phyloP scores from a whole-genome alignment of 768 basidiomycete species.

The Gloeostereum incarnatum region DNA sequence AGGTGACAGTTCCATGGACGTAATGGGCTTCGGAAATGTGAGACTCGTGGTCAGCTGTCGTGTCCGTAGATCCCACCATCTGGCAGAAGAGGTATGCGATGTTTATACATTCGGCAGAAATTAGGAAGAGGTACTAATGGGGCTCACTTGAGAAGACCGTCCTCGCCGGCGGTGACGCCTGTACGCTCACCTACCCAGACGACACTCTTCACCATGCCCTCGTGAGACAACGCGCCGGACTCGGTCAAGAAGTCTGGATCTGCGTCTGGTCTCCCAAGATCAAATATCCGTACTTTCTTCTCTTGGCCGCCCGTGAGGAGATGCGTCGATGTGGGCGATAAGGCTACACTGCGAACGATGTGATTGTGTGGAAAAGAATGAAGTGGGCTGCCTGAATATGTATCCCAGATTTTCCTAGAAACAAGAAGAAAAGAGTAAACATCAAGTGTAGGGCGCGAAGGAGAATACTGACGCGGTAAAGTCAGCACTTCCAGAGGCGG shows the following conservation, averaged over 20 bases:
- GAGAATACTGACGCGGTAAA: conserved; percentile 78
- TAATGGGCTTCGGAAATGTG: conserved; percentile 71
- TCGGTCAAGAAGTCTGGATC: conserved; percentile 76
- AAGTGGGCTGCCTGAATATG: conserved; percentile 75
- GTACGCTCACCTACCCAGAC: conserved; percentile 88
- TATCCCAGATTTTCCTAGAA: conserved; percentile 90
- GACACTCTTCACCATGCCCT: conserved; percentile 87
- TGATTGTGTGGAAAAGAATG: conserved; percentile 98
- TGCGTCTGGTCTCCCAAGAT: conserved; percentile 78
- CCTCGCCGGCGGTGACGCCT: conserved; percentile 87
- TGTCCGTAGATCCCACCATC: conserved; percentile 96
- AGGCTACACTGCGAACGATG: conserved; percentile 92
- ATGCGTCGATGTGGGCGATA: conserved; percentile 61
- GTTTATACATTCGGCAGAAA: conserved; percentile 8
- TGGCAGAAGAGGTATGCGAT: conserved; percentile 17
- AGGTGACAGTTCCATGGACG: conserved; percentile 87
- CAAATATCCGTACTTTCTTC: conserved; percentile 95
- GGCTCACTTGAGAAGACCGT: conserved; percentile 78
- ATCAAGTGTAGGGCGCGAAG: background rate
- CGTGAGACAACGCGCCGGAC: conserved; percentile 57
- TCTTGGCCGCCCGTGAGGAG: conserved; percentile 92
- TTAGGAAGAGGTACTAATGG: background rate
- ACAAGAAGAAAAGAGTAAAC: conserved; percentile 5
- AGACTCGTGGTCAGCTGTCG: conserved; percentile 61
- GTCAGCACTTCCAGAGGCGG: conserved; percentile 91